phyloP scores from a whole-genome alignment of 306 rosid genomes.

The Prunus salicina region DNA sequence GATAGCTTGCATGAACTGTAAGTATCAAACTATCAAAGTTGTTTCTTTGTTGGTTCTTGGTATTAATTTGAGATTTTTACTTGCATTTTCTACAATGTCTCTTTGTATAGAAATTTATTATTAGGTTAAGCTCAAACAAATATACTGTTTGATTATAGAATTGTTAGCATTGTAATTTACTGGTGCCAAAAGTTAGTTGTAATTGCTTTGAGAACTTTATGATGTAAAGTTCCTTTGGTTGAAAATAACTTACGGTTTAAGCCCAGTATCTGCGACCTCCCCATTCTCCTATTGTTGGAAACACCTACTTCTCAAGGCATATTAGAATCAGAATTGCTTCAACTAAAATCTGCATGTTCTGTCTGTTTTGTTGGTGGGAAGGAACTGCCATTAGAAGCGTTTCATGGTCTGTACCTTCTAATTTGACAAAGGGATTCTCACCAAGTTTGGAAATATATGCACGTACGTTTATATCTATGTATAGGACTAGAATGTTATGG shows the following conservation, averaged over 20 bases:
- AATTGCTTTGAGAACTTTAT: not conserved
- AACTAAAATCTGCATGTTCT: not conserved
- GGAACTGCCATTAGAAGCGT: not conserved
- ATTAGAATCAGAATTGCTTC: not conserved
- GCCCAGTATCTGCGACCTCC: not conserved
- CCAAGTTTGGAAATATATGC: not conserved
- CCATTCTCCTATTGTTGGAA: not conserved
- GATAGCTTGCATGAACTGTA: conserved; percentile 68
- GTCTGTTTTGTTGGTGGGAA: not conserved
- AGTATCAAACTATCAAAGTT: conserved; percentile 24
- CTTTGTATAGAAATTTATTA: not conserved
- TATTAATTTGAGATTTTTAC: not conserved
- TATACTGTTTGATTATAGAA: not conserved
- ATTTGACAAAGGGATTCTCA: not conserved
- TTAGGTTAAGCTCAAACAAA: not conserved
- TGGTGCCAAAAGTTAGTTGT: not conserved
- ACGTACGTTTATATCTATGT: not conserved
- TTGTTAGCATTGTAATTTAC: not conserved
- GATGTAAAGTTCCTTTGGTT: not conserved
- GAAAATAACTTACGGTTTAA: not conserved
- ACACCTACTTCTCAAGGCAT: not conserved
- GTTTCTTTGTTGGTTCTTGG: not conserved
- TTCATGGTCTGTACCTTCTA: not conserved
- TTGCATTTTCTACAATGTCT: not conserved
- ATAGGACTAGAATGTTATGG: not conserved